Evolutionary conservation across 2,329 filamentous ascomycete genomes (phyloP).

Genomic region (Coleophoma crateriformis): DNA sequence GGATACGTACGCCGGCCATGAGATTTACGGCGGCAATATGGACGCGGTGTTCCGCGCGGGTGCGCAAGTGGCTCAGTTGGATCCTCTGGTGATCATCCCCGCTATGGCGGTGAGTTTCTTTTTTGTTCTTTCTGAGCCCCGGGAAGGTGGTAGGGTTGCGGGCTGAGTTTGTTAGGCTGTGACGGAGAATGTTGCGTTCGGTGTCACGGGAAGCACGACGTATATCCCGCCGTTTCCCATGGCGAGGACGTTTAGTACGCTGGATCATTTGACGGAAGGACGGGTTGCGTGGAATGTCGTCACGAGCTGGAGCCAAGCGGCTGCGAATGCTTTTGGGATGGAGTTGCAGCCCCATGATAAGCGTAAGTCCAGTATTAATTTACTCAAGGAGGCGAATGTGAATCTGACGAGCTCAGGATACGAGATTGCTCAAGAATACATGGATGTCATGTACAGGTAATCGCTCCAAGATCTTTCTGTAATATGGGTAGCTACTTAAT

Average conservation of each 20-base stretch:
- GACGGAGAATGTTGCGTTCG: conserved; percentile 56
- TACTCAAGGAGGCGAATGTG: too few species aligned
- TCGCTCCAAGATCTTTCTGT: too few species aligned
- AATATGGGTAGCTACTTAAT: too few species aligned
- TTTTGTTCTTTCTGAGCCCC: background rate
- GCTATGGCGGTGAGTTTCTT: background rate
- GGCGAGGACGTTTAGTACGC: conserved; percentile 53
- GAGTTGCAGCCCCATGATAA: conserved; percentile 48
- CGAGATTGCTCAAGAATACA: conserved; percentile 54
- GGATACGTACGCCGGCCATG: background rate
- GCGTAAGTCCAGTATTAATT: conserved; percentile 21
- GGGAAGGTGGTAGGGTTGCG: background rate
- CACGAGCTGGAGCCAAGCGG: conserved; percentile 54
- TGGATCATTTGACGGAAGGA: conserved; percentile 60
- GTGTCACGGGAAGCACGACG: conserved; percentile 59
- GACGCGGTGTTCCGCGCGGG: background rate
- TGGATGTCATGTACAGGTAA: conserved; percentile 37
- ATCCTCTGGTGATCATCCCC: background rate
- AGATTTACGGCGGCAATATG: background rate
- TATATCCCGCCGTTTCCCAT: conserved; percentile 59
- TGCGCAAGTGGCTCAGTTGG: background rate
- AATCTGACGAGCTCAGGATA: conserved; percentile 30
- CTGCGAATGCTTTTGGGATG: conserved; percentile 52
- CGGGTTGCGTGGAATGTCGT: conserved; percentile 61
- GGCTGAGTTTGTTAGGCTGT: conserved; percentile 27